Evolutionary conservation across 805 yeast species (phyloP).

Genomic region (Starmera quercuum): DNA sequence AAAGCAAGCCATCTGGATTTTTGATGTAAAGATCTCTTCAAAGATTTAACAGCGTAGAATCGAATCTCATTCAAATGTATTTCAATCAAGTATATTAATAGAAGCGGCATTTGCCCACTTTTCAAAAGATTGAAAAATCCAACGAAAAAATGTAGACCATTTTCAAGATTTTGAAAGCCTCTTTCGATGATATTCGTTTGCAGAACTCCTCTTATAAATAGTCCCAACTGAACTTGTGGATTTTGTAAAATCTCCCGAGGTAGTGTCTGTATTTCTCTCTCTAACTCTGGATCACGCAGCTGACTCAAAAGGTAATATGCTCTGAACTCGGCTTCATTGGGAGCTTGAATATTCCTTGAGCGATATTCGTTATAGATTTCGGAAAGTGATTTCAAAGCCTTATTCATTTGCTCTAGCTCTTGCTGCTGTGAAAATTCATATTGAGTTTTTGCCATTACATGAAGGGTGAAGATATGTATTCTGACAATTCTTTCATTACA

Average conservation of each 20-base stretch:
- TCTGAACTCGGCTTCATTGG: conserved; percentile 89
- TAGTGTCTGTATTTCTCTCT: conserved; percentile 60
- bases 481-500: conserved; percentile 90
- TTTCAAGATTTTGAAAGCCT: conserved; percentile 44
- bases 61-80: conserved; percentile 74
- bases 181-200: conserved; percentile 52
- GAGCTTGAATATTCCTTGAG: conserved; percentile 56
- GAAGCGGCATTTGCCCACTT: conserved; percentile 47
- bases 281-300: conserved; percentile 77
- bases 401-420: conserved; percentile 89
- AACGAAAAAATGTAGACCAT: conserved; percentile 51
- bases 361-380: conserved; percentile 83
- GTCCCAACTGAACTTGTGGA: conserved; percentile 58
- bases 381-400: conserved; percentile 78
- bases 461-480: conserved; percentile 74
- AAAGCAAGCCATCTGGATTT: conserved; percentile 61
- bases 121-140: conserved; percentile 56
- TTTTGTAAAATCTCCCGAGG: conserved; percentile 51
- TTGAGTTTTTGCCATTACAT: conserved; percentile 71
- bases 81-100: conserved; percentile 70
- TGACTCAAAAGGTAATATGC: conserved; percentile 80
- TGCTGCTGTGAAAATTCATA: conserved; percentile 87
- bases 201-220: conserved; percentile 58
- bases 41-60: conserved; percentile 59
- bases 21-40: conserved; percentile 61